Conservation (phyloP, 345 rosid genomes). For the Citrus inodora region DNA sequence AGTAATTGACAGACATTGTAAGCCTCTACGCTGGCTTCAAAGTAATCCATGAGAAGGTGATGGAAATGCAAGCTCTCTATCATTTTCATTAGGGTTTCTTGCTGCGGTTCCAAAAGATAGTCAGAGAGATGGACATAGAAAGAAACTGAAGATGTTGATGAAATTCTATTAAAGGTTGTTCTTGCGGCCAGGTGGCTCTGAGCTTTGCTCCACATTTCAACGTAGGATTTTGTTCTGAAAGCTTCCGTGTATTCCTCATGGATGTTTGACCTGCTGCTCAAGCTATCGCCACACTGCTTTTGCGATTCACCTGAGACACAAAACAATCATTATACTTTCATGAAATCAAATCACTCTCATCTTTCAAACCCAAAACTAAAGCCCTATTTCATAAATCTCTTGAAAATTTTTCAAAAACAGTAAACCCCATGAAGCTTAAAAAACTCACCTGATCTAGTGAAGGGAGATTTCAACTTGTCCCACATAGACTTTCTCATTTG, state of each 20-base stretch:
- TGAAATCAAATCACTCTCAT: not conserved
- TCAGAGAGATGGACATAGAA: slow-evolving; percentile 45
- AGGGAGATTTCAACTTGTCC: slow-evolving; percentile 31
- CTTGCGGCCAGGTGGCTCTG: slow-evolving; percentile 37
- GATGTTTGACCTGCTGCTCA: slow-evolving; percentile 43
- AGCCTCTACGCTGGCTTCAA: slow-evolving; percentile 49
- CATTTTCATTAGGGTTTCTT: slow-evolving; percentile 42
- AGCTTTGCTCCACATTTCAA: slow-evolving; percentile 60
- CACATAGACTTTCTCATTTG: slow-evolving; percentile 28
- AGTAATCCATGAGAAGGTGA: slow-evolving; percentile 44
- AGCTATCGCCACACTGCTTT: slow-evolving; percentile 29
- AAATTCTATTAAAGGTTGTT: slow-evolving; percentile 17
- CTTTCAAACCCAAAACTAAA: not conserved
- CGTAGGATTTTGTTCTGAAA: slow-evolving; percentile 73
- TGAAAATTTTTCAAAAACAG: not conserved
- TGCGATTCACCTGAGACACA: slow-evolving; percentile 35
- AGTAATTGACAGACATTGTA: slow-evolving; percentile 59
- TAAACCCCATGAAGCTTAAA: not conserved
- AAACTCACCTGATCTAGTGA: slow-evolving; percentile 34
- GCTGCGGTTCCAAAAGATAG: slow-evolving; percentile 53
- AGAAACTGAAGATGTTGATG: slow-evolving; percentile 32
- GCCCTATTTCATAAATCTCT: too few relatives aligned
- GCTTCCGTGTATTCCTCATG: slow-evolving; percentile 83
- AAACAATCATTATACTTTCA: slow-evolving; percentile 1
- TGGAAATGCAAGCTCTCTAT: slow-evolving; percentile 36